Base-by-base conservation (phyloP, 495 filamentous ascomycete species). In the Tuber calosporum region DNA sequence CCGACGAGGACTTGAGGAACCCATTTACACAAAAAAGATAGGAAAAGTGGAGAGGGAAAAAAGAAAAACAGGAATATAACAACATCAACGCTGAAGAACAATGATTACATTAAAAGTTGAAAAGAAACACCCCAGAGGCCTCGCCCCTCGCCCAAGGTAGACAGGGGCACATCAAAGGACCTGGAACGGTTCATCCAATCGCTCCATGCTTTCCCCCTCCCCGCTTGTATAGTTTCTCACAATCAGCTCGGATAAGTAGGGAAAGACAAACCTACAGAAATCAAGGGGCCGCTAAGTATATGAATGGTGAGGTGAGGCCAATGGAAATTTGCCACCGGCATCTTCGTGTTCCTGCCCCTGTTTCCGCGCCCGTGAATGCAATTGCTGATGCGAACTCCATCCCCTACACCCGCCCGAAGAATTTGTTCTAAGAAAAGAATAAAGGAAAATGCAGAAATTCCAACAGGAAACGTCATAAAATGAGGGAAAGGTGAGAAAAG, bases 401-500 rank as follows among this genome's bases (percentile, higher is more conserved):
- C 75, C 58, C 73, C 76, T 73, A 78, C 67, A 70, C 70, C 74
- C 70, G 69, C 76, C 76, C 75, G 67, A 26, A 66, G 34, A 62
- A 58, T 78, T 78, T 77, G 72, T 68, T 78, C 75, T 78, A 79
- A 79, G 72, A 79, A 80, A 79, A 72, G 69, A 70, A 70, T 72
- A 70, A 53, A 78, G 53, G 74, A 69, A 68, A 79, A 77, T 62
- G 43, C 67, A 71, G 70, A 45, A 73, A 42, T 6, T 69, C 22
- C 26, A 75, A 76, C 40, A 70, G 71, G 70, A 68, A 48, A 53
- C 72, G 48, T 76, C 76, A 69, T 77, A 77, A 76, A 76, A 72
- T 36, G 75, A 68, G 75, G 77, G 67, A 74, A 77, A 70, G 41
- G 62, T 20, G 62, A 71, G 66, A 73, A 68, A 72, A 77, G 67